These are phyloP conservation scores for Fraxinus nigra DNA, from an alignment of 305 asterid species.

Conservation along the genomic window DNA sequence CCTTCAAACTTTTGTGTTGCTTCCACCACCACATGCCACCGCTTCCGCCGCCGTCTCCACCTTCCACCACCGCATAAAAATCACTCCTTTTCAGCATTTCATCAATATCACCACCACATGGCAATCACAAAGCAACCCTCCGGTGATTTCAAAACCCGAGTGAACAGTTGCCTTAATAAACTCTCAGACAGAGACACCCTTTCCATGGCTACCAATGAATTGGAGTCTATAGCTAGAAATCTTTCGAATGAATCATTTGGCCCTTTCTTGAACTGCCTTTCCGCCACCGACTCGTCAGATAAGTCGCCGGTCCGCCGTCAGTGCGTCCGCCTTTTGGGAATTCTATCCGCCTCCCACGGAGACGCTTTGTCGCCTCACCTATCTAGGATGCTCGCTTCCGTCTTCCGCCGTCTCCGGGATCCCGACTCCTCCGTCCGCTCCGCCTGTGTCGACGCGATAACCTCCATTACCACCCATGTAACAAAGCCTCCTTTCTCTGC, in stretches of 20 bases:
- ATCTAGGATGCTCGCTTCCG: constrained; percentile 58
- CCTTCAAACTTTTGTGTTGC: neutral
- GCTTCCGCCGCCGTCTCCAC: constrained; percentile 12
- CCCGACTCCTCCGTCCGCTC: constrained; percentile 72
- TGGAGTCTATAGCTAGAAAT: constrained; percentile 58
- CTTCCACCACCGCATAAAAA: neutral
- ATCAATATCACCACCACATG: constrained; percentile 24
- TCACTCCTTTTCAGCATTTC: neutral
- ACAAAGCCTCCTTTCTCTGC: constrained; percentile 53
- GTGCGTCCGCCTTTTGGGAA: constrained; percentile 60
- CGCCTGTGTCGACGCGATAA: constrained; percentile 71
- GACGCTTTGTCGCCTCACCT: constrained; percentile 69
- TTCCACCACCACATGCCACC: neutral
- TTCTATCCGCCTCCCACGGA: constrained; percentile 72
- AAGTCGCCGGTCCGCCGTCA: constrained; percentile 90
- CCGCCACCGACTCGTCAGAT: constrained; percentile 66
- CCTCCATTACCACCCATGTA: constrained; percentile 58
- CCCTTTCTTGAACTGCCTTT: constrained; percentile 62
- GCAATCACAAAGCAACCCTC: constrained; percentile 40
- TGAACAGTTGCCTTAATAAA: constrained; percentile 59
- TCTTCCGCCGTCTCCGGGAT: constrained; percentile 81
- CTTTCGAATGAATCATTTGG: constrained; percentile 51
- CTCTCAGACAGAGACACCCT: constrained; percentile 89
- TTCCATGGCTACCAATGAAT: constrained; percentile 64
- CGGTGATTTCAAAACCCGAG: constrained; percentile 60